Evolutionary conservation across 1,284 basidiomycete genomes (phyloP).

Genomic region (Leccinum solheimii): DNA sequence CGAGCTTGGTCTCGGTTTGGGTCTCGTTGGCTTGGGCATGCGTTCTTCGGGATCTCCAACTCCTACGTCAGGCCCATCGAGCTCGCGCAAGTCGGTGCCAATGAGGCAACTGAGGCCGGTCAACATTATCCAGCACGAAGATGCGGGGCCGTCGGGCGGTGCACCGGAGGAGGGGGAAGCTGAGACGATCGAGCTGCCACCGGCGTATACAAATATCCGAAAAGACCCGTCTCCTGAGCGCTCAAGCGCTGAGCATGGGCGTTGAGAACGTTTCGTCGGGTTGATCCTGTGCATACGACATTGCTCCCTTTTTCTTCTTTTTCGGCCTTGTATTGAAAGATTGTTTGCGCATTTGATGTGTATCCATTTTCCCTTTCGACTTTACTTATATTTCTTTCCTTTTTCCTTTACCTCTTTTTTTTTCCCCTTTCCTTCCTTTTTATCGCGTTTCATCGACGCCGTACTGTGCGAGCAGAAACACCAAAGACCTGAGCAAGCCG

Average conservation of each 20-base stretch:
- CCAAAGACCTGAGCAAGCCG: no score
- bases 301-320: not conserved
- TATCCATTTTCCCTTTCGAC: not conserved
- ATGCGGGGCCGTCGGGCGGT: constrained; percentile 52
- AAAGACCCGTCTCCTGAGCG: constrained; percentile 11
- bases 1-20: constrained; percentile 22
- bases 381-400: not conserved
- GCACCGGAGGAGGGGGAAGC: constrained; percentile 36
- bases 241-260: not conserved
- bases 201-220: constrained; percentile 69
- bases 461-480: no score
- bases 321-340: constrained; percentile 5
- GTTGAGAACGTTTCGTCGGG: not conserved
- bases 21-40: not conserved
- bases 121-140: constrained; percentile 81
- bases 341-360: not conserved
- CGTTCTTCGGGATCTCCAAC: not conserved
- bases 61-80: constrained; percentile 14
- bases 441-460: not conserved
- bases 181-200: constrained; percentile 78
- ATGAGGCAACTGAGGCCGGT: constrained; percentile 59
- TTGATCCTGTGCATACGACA: not conserved
- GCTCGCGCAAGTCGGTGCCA: constrained; percentile 47
- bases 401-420: no score
- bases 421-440: not conserved